A percentile compares a stretch with the other conserved stretches of the same genome.
Conservation (phyloP, 345 rosid genomes). For the Gossypium bickii region DNA sequence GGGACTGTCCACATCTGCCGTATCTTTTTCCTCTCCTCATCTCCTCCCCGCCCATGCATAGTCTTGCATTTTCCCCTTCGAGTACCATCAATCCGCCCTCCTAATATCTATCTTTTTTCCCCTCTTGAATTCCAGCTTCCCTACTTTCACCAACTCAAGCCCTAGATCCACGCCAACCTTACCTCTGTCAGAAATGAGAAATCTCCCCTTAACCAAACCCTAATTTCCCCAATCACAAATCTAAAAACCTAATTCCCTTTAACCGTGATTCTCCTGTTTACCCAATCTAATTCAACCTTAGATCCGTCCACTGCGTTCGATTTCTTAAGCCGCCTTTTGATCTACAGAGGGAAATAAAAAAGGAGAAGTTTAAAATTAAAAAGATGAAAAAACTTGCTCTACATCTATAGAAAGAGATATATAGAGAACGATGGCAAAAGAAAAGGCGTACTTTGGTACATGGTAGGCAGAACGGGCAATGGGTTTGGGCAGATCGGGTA, state of each 20-base stretch:
- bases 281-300: conserved; percentile 27
- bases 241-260: conserved; percentile 31
- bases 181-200: not conserved
- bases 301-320: conserved; percentile 2
- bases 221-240: conserved; percentile 17
- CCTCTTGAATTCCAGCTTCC: not conserved
- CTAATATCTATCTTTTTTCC: not conserved
- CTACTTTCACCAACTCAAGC: not conserved
- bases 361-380: not conserved
- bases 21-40: conserved; percentile 35
- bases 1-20: conserved; percentile 63
- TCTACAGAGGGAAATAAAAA: conserved; percentile 13
- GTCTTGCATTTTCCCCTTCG: conserved; percentile 63
- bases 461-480: conserved; percentile 45
- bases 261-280: not conserved
- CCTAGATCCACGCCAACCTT: not conserved
- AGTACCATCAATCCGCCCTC: conserved; percentile 45
- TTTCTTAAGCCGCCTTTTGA: conserved; percentile 23
- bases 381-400: conserved; percentile 8
- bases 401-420: conserved; percentile 11
- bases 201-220: conserved; percentile 25
- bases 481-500: conserved; percentile 22
- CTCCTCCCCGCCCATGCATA: conserved; percentile 56
- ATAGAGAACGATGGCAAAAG: conserved; percentile 31
- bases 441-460: conserved; percentile 29